Percentiles rank a stretch among this genome's conserved stretches.
phyloP scores from a whole-genome alignment of 2,329 filamentous ascomycete genomes.

The Exophiala bonariae region DNA sequence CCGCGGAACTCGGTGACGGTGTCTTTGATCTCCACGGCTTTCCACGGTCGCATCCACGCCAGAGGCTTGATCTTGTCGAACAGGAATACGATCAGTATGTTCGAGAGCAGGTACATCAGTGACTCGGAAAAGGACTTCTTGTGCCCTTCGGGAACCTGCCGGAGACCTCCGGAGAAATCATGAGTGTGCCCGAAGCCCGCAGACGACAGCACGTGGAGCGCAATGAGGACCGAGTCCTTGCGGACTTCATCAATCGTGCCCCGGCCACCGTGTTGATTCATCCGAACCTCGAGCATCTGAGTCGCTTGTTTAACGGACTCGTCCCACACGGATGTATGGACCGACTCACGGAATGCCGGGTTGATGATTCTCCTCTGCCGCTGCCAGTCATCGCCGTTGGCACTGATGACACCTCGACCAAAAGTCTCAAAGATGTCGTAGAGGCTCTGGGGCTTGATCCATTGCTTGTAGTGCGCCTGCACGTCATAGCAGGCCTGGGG shows the following conservation, averaged over 20 bases:
- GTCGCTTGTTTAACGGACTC: conserved; percentile 35
- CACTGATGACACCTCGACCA: conserved; percentile 15
- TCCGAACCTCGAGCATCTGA: conserved; percentile 31
- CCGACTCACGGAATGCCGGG: conserved; percentile 46
- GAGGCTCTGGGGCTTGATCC: conserved; percentile 12
- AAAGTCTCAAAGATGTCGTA: conserved; percentile 22
- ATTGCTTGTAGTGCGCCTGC: conserved; percentile 15
- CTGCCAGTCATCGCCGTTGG: conserved; percentile 38
- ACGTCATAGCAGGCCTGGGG: conserved; percentile 11
- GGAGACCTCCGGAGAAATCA: conserved; percentile 17
- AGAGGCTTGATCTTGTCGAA: conserved; percentile 12
- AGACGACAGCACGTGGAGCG: conserved; percentile 34
- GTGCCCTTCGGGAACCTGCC: conserved; percentile 12
- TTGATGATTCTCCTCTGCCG: conserved; percentile 45
- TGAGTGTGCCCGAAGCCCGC: conserved; percentile 26
- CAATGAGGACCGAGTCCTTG: conserved; percentile 36
- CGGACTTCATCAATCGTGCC: conserved; percentile 20
- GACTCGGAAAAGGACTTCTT: conserved; percentile 25
- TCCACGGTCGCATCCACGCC: conserved; percentile 12
- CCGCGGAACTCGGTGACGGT: conserved; percentile 21
- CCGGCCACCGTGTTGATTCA: background rate
- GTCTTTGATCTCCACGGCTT: conserved; percentile 12
- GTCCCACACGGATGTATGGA: conserved; percentile 41
- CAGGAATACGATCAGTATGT: conserved; percentile 20
- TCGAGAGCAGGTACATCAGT: conserved; percentile 18